Percentiles rank a stretch among this genome's conserved stretches.
Conservation (phyloP, 768 basidiomycete genomes). For the Hericium rajendrae region DNA sequence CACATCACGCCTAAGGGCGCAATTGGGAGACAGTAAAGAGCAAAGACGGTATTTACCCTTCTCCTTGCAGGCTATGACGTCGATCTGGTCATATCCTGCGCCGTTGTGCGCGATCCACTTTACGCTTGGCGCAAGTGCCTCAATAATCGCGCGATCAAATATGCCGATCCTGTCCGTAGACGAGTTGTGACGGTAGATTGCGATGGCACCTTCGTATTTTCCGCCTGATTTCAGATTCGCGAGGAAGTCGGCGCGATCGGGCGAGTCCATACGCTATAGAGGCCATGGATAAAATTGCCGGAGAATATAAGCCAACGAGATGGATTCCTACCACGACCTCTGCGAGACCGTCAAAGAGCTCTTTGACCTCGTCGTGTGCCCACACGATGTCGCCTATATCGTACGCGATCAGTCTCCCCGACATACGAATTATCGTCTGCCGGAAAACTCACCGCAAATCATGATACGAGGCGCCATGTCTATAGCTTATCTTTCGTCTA, state of each 20-base stretch:
- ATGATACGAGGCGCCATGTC: constrained; percentile 20
- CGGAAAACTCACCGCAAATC: constrained; percentile 23
- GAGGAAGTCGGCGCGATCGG: constrained; percentile 60
- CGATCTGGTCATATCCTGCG: constrained; percentile 86
- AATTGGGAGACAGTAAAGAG: not conserved
- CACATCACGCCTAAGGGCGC: no score
- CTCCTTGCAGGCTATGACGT: constrained; percentile 62
- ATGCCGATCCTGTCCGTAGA: constrained; percentile 58
- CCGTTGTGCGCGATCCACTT: constrained; percentile 91
- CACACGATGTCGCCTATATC: constrained; percentile 59
- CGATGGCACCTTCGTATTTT: constrained; percentile 65
- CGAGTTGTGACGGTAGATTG: constrained; percentile 70
- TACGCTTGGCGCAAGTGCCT: constrained; percentile 53
- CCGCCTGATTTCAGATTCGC: constrained; percentile 51
- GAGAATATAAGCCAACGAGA: not conserved
- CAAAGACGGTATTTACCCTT: constrained; percentile 35
- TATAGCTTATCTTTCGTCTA: not conserved
- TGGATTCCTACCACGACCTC: constrained; percentile 62
- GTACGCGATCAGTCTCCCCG: not conserved
- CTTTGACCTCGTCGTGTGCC: constrained; percentile 67
- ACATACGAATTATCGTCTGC: not conserved
- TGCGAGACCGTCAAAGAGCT: constrained; percentile 56
- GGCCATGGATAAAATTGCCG: not conserved
- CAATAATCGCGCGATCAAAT: constrained; percentile 74
- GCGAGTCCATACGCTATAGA: constrained; percentile 43